Percentiles rank a stretch among this genome's conserved stretches.
phyloP scores from a whole-genome alignment of 805 yeast genomes.

The Helenozyma baotianmanensis region DNA sequence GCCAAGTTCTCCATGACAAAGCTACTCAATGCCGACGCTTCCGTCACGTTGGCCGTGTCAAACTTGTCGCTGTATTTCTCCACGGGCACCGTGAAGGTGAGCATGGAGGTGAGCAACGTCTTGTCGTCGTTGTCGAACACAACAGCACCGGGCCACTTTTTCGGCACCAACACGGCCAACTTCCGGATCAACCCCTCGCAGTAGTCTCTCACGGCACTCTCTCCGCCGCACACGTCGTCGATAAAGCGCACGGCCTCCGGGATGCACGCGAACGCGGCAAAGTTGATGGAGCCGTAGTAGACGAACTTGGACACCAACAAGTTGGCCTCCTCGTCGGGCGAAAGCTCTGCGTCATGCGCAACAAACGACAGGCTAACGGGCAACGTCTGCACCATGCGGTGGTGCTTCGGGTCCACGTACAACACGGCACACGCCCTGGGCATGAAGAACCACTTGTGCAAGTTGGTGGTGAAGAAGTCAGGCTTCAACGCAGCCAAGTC shows the following conservation, averaged over 20 bases:
- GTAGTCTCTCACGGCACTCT: constrained; percentile 45
- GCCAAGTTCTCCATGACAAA: constrained; percentile 5
- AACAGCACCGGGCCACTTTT: constrained; percentile 33
- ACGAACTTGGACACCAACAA: constrained; percentile 44
- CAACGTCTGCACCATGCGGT: constrained; percentile 46
- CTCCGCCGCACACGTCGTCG: constrained; percentile 56
- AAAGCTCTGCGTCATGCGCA: constrained; percentile 24
- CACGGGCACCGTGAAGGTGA: constrained; percentile 38
- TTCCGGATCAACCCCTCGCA: constrained; percentile 40
- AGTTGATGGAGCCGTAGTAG: constrained; percentile 48
- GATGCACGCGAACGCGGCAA: constrained; percentile 39
- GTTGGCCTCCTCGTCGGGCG: constrained; percentile 17
- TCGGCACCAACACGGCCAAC: constrained; percentile 38
- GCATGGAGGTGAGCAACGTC: constrained; percentile 38
- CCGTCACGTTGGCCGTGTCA: constrained; percentile 1
- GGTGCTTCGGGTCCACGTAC: constrained; percentile 52
- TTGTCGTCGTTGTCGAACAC: constrained; percentile 33
- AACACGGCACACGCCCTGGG: constrained; percentile 58
- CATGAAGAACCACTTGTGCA: constrained; percentile 65
- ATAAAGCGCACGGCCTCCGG: constrained; percentile 52
- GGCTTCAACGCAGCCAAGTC: constrained; percentile 41
- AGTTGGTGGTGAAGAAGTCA: constrained; percentile 57
- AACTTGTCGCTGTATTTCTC: constrained; percentile 7
- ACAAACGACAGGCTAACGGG: constrained; percentile 53
- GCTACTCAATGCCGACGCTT: constrained; percentile 3